Conservation (phyloP, 176 grass and related monocot genomes). For the Zizania latifolia region DNA sequence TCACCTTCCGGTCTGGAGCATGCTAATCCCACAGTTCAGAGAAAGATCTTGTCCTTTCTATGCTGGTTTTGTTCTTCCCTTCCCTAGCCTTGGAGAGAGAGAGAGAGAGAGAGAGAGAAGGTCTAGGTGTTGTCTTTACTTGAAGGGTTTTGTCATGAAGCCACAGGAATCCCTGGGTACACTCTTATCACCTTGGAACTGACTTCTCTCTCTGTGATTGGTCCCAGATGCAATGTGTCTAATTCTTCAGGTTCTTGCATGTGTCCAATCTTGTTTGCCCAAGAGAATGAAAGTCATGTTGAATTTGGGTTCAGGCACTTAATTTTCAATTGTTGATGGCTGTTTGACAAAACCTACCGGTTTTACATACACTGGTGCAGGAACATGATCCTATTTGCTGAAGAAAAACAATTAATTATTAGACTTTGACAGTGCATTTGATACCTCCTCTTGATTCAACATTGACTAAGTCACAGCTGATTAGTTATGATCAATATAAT, state of each 20-base stretch:
- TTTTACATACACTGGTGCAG: neutral
- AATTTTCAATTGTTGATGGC: neutral
- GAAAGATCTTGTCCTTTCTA: constrained; percentile 34
- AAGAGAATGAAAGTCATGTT: neutral
- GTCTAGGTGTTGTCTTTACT: constrained; percentile 32
- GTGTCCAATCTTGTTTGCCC: neutral
- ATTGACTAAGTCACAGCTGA: neutral
- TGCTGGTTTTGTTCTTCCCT: constrained; percentile 22
- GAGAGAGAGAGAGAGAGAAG: neutral
- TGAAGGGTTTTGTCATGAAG: constrained; percentile 42
- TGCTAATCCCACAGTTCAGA: constrained; percentile 29
- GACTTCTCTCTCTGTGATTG: constrained; percentile 30
- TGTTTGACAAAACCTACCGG: neutral
- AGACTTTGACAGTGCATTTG: neutral
- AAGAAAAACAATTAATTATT: neutral
- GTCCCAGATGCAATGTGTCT: constrained; percentile 6
- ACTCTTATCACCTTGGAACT: constrained; percentile 53
- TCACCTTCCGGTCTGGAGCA: constrained; percentile 19
- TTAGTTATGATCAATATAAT: too few species aligned
- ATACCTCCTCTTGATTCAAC: neutral
- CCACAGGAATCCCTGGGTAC: constrained; percentile 44
- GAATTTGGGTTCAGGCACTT: neutral
- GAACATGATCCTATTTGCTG: neutral
- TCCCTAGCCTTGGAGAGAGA: neutral
- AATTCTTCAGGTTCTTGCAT: constrained; percentile 27